Evolutionary conservation across 1,139 yeast species (phyloP).

Genomic region (Entelexis paramagnoliae): DNA sequence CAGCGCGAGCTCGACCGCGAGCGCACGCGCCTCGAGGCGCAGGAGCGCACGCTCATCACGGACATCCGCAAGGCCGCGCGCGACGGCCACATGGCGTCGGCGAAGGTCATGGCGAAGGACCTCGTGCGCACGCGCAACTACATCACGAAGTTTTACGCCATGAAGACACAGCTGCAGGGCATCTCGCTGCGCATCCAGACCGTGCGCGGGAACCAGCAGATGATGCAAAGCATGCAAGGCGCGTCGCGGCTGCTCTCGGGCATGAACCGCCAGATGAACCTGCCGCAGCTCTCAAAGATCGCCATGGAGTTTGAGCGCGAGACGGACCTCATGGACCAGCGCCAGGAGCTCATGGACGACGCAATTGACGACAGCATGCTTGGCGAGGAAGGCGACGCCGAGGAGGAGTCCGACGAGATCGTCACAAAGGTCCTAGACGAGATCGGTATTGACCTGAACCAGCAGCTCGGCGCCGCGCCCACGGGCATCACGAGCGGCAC

Average conservation of each 20-base stretch:
- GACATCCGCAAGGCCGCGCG: constrained; percentile 91
- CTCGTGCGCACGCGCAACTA: constrained; percentile 72
- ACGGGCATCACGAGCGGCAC: constrained; percentile 31
- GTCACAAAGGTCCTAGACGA: constrained; percentile 89
- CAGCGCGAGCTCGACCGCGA: constrained; percentile 89
- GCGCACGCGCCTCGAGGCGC: constrained; percentile 70
- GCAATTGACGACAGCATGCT: constrained; percentile 78
- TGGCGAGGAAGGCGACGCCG: constrained; percentile 64
- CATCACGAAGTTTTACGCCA: constrained; percentile 77
- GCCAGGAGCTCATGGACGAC: constrained; percentile 98
- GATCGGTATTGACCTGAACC: constrained; percentile 79
- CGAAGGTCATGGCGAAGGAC: constrained; percentile 92
- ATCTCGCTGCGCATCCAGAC: constrained; percentile 83
- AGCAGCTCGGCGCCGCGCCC: constrained; percentile 28
- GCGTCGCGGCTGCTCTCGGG: constrained; percentile 78
- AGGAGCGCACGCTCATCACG: constrained; percentile 73
- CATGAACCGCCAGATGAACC: constrained; percentile 81
- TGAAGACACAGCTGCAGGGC: constrained; percentile 94
- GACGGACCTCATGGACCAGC: constrained; percentile 94
- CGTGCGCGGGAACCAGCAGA: constrained; percentile 86
- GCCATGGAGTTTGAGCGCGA: constrained; percentile 94
- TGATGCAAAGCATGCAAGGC: constrained; percentile 90
- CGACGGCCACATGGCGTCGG: constrained; percentile 76
- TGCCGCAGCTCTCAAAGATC: constrained; percentile 78
- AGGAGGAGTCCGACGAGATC: constrained; percentile 88